Base-by-base conservation (phyloP, 2,329 filamentous ascomycete genomes). In the Ophiostoma quercus region DNA sequence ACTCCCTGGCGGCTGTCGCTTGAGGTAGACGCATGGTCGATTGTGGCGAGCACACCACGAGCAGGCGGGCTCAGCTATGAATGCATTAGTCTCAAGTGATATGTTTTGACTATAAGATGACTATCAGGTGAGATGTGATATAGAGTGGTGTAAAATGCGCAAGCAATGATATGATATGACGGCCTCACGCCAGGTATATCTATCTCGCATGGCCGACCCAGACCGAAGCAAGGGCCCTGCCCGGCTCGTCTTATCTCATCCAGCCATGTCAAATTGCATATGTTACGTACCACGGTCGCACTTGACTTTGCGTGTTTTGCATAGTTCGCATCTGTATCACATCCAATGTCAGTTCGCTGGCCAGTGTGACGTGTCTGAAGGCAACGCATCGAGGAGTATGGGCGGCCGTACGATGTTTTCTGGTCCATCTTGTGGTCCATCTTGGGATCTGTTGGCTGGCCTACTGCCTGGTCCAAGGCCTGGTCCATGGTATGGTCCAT, bases 231-330 rank as follows among this genome's bases (percentile, higher is more conserved):
- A 41, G 9, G 32, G 8, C 34, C 34, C 62, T 65, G 7, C 8
- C 34, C 34, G 4, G 34, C 34, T 39, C 32, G 12, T 39, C 32
- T 39, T 39, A 39, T 65, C 34, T 39, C 62, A 65, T 65, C 32
- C 6, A 34, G 11, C 6, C 34, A 39, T 65, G n/a, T 22, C 29
- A 37, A n/a, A 7, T 68, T 43, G 22, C 16, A 8, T 54, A 71
- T 65, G 6, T 68, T 54, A 71, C 68, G 6, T 68, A 69, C 68
- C 70, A 70, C 91, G 85, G 79, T 94, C 90, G 78, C 90, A 91
- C 83, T 90, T 90, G 54, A 90, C 88, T 86, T 94, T 94, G 81
- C 91, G 84, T 78, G 90, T 88, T 80, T 93, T 93, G 82, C 90
- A 92, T 69, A 91, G 84, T 79, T 94, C 91, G 76, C 91, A 90